Percentiles rank a stretch among this genome's conserved stretches.
These are phyloP conservation scores for Aspergillus glaucus DNA, from an alignment of 2,329 filamentous ascomycete species.

Conservation along the genomic window DNA sequence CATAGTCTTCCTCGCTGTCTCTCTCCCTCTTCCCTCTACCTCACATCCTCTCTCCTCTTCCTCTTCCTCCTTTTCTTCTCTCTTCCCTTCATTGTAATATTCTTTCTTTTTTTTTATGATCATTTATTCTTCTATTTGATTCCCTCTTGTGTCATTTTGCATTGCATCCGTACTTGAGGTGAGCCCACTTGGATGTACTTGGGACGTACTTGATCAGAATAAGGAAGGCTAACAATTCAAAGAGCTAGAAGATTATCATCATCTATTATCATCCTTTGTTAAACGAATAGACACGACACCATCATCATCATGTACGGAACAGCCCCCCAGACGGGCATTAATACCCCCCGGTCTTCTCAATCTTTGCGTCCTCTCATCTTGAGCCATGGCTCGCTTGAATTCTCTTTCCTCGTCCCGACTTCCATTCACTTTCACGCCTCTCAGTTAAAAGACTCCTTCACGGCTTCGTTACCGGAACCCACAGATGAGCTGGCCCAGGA, in stretches of 20 bases:
- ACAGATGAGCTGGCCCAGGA: slow-evolving; percentile 97
- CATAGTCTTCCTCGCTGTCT: neutral
- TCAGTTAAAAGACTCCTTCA: slow-evolving; percentile 87
- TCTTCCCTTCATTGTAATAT: slow-evolving; percentile 6
- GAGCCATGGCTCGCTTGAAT: slow-evolving; percentile 89
- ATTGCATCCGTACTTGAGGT: too few species aligned
- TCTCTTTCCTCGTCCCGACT: slow-evolving; percentile 91
- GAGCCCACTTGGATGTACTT: too few species aligned
- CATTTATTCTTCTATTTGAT: slow-evolving; percentile 5
- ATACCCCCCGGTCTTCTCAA: slow-evolving; percentile 87
- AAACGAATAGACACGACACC: slow-evolving; percentile 8
- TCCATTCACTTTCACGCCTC: slow-evolving; percentile 93
- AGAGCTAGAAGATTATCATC: too few species aligned
- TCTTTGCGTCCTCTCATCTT: slow-evolving; percentile 88
- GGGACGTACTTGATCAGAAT: too few species aligned
- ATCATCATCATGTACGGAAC: slow-evolving; percentile 71
- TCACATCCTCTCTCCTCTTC: neutral
- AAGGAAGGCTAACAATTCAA: too few species aligned
- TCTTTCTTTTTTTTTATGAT: slow-evolving; percentile 6
- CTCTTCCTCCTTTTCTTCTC: slow-evolving; percentile 7
- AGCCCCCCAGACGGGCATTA: slow-evolving; percentile 89
- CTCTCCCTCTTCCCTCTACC: neutral
- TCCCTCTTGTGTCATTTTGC: slow-evolving; percentile 28
- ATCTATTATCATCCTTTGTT: too few species aligned
- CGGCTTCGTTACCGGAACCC: slow-evolving; percentile 73